phyloP scores from a whole-genome alignment of 805 yeast genomes.

The Kodamaea leandrae region DNA sequence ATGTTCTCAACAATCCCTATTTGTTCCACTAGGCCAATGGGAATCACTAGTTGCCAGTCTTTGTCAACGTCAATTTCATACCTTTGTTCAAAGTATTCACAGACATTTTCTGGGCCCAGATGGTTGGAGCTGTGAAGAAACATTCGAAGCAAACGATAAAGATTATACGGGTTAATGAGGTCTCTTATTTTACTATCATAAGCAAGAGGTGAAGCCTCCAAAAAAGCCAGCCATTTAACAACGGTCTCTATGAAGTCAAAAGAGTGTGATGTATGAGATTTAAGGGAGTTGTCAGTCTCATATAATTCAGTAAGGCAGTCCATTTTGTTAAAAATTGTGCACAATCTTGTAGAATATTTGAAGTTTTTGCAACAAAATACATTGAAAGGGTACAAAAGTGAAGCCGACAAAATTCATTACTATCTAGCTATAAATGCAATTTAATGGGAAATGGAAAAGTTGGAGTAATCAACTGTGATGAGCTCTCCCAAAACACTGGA shows the following conservation, averaged over 20 bases:
- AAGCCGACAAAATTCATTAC: not conserved
- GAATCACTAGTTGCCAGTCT: conserved; percentile 5
- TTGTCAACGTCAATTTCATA: conserved; percentile 10
- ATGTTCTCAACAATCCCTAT: conserved; percentile 6
- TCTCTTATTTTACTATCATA: conserved; percentile 6
- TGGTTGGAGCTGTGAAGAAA: no score
- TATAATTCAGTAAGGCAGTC: no score
- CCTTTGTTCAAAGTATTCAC: not conserved
- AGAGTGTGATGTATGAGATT: no score
- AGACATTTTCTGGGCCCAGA: no score
- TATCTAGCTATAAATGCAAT: not conserved
- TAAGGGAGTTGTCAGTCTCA: no score
- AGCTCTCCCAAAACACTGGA: conserved; percentile 30
- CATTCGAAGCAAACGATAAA: not conserved
- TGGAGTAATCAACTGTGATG: conserved; percentile 43
- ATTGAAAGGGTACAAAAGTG: not conserved
- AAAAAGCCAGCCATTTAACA: conserved; percentile 23
- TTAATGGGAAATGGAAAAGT: conserved; percentile 32
- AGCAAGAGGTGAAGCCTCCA: conserved; percentile 20
- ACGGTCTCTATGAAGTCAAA: conserved; percentile 12
- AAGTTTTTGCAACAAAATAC: not conserved
- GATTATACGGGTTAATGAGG: conserved; percentile 14
- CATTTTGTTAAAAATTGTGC: no score
- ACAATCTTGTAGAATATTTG: not conserved
- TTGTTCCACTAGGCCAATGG: conserved; percentile 7